A percentile compares a stretch with the other conserved stretches of the same genome.
Conservation (phyloP, 768 basidiomycete genomes). For the Mycena amicta region DNA sequence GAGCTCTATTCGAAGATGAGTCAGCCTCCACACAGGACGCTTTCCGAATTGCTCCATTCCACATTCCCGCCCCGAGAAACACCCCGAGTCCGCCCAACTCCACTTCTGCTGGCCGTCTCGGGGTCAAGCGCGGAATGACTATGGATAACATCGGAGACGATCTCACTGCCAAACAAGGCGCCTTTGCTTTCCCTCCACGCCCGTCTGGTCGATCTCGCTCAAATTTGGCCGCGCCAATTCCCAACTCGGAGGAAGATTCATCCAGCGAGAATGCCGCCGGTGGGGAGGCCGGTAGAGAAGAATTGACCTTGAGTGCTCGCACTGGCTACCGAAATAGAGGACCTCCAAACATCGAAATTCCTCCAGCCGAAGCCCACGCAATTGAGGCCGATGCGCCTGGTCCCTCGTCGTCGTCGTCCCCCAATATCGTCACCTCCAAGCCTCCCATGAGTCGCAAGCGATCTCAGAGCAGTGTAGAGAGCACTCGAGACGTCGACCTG, state of each 20-base stretch:
- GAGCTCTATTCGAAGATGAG: constrained; percentile 74
- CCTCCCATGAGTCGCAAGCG: constrained; percentile 42
- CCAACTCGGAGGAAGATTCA: constrained; percentile 31
- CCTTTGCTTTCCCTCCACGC: constrained; percentile 60
- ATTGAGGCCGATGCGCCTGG: constrained; percentile 18
- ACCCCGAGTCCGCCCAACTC: constrained; percentile 29
- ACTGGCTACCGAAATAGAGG: constrained; percentile 24
- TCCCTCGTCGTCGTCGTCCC: constrained; percentile 21
- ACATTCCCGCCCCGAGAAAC: constrained; percentile 26
- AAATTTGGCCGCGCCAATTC: constrained; percentile 31
- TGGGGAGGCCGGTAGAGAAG: no score
- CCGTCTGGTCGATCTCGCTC: constrained; percentile 34
- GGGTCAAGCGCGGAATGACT: constrained; percentile 32
- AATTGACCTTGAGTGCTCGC: no score
- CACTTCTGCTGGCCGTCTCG: constrained; percentile 30
- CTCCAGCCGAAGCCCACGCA: constrained; percentile 27
- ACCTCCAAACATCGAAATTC: constrained; percentile 43
- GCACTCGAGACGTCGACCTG: constrained; percentile 30
- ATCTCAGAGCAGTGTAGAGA: constrained; percentile 45
- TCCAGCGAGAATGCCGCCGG: neutral
- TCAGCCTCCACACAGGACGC: constrained; percentile 37
- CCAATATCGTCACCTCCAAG: constrained; percentile 24
- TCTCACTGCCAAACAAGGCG: constrained; percentile 46
- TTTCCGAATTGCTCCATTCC: constrained; percentile 44
- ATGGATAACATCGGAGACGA: constrained; percentile 42